Percentiles rank a stretch among this genome's conserved stretches.
Evolutionary conservation across 2,329 filamentous ascomycete genomes (phyloP).

Genomic region (Fusarium acutatum): DNA sequence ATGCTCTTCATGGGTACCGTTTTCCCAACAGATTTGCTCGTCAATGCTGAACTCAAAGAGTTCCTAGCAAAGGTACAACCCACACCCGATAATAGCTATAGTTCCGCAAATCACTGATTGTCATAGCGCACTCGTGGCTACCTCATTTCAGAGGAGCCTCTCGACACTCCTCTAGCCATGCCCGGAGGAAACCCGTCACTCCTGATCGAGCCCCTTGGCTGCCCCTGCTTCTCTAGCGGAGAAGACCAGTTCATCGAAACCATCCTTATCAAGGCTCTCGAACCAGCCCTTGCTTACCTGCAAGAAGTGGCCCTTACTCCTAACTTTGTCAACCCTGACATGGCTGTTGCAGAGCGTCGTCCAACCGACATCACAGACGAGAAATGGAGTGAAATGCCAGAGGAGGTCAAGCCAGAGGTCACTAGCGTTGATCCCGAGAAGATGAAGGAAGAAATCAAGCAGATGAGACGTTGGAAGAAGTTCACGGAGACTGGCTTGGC

Average conservation of each 20-base stretch:
- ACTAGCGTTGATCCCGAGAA: constrained; percentile 18
- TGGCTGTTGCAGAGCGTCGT: constrained; percentile 43
- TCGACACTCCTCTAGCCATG: constrained; percentile 63
- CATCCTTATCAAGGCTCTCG: constrained; percentile 66
- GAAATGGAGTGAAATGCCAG: constrained; percentile 44
- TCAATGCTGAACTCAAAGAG: constrained; percentile 54
- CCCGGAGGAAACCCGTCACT: constrained; percentile 57
- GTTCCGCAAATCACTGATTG: constrained; percentile 12
- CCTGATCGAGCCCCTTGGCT: constrained; percentile 61
- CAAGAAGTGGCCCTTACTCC: constrained; percentile 58
- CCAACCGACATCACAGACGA: constrained; percentile 37
- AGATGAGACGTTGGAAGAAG: constrained; percentile 38
- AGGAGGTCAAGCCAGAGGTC: constrained; percentile 44
- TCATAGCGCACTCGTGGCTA: constrained; percentile 69
- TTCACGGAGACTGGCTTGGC: constrained; percentile 43
- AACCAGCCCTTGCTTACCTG: constrained; percentile 68
- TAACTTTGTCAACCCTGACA: constrained; percentile 52
- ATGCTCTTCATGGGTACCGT: constrained; percentile 61
- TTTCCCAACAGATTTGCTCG: constrained; percentile 50
- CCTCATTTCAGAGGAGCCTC: constrained; percentile 58
- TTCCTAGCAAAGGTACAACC: constrained; percentile 62
- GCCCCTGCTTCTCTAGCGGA: constrained; percentile 75
- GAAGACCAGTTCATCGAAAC: constrained; percentile 67
- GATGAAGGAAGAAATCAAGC: constrained; percentile 38
- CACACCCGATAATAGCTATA: background rate